Percentiles rank a stretch among this genome's conserved stretches.
phyloP scores from a whole-genome alignment of 1,139 yeast species.

The Ogataea hybrid region DNA sequence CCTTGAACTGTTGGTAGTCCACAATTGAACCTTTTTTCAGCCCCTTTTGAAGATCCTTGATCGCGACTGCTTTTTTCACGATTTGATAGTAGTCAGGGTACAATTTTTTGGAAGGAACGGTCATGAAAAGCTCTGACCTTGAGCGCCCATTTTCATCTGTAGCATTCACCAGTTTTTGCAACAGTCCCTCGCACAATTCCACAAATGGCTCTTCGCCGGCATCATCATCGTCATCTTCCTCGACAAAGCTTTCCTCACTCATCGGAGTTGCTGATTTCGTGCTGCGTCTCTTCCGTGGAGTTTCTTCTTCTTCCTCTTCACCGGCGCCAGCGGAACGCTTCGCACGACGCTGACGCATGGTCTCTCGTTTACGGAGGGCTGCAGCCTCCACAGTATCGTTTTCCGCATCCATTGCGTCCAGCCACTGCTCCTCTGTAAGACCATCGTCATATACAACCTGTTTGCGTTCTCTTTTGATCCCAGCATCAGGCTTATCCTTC shows the following conservation, averaged over 20 bases:
- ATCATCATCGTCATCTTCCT: conserved; percentile 17
- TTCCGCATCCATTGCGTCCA: conserved; percentile 68
- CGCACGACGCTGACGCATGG: conserved; percentile 24
- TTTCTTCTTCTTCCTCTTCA: conserved; percentile 18
- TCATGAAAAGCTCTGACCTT: conserved; percentile 59
- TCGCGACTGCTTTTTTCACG: conserved; percentile 78
- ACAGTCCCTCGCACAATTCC: conserved; percentile 39
- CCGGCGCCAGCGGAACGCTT: conserved; percentile 11
- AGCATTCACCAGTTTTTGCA: conserved; percentile 42
- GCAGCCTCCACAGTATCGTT: conserved; percentile 41
- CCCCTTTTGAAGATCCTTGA: conserved; percentile 64
- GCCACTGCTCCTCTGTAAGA: conserved; percentile 78
- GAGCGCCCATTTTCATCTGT: conserved; percentile 38
- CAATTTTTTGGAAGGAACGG: conserved; percentile 64
- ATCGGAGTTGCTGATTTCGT: conserved; percentile 21
- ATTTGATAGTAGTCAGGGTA: conserved; percentile 88
- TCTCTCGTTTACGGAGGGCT: conserved; percentile 29
- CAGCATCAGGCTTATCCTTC: conserved; percentile 45
- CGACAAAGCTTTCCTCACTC: conserved; percentile 9
- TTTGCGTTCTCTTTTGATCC: conserved; percentile 66
- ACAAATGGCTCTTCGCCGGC: conserved; percentile 26
- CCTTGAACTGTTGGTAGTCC: conserved; percentile 57
- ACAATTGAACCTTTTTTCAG: conserved; percentile 53
- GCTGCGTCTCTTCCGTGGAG: conserved; percentile 18
- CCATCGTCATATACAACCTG: conserved; percentile 62